phyloP scores from a whole-genome alignment of 257 asterid species.

The Plantago elongata region DNA sequence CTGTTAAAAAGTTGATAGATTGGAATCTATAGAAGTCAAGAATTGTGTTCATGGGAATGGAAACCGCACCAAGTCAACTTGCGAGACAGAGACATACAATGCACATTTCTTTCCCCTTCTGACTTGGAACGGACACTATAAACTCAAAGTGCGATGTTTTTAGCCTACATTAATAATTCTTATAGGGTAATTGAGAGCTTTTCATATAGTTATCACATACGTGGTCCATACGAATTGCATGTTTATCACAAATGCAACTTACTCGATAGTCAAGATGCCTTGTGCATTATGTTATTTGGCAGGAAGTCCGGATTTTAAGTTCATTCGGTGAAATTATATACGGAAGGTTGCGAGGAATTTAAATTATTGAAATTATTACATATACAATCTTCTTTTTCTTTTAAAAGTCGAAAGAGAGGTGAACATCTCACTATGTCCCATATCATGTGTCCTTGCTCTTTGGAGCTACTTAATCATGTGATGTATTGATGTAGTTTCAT shows the following conservation, averaged over 20 bases:
- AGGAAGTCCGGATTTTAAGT: too few relatives aligned
- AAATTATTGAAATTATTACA: too few relatives aligned
- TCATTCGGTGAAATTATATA: too few relatives aligned
- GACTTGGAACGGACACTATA: conserved; percentile 5
- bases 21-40: background rate
- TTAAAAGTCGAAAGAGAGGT: too few relatives aligned
- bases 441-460: too few relatives aligned
- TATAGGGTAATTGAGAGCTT: conserved; percentile 2
- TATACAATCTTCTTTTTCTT: too few relatives aligned
- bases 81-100: background rate
- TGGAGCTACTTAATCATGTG: too few relatives aligned
- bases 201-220: background rate
- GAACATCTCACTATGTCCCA: too few relatives aligned
- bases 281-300: conserved; percentile 2
- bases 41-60: background rate
- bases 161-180: background rate
- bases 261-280: conserved; percentile 2
- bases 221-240: conserved; percentile 15
- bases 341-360: too few relatives aligned
- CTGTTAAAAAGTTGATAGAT: too few relatives aligned
- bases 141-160: conserved; percentile 1
- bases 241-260: background rate
- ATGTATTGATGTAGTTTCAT: too few relatives aligned
- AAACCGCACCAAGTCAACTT: conserved; percentile 4
- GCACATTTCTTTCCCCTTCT: background rate